These are phyloP conservation scores for Cordyceps militaris DNA, from an alignment of 2,329 filamentous ascomycete genomes.

Conservation along the genomic window DNA sequence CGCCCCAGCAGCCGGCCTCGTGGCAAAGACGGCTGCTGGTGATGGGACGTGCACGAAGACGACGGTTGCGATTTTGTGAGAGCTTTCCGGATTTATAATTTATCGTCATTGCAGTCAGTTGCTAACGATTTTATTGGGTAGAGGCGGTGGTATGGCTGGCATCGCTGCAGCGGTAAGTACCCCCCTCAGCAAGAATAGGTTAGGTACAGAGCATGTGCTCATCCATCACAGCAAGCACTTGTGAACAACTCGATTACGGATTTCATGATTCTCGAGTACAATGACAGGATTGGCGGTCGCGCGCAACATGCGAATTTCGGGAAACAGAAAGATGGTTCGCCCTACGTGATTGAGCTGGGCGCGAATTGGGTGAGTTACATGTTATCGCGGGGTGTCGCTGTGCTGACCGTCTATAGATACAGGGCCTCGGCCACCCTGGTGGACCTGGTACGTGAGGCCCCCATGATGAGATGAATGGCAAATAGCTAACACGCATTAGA, in stretches of 20 bases:
- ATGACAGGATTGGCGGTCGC: conserved; percentile 55
- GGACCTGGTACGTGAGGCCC: conserved; percentile 18
- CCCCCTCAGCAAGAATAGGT: background rate
- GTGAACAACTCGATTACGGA: conserved; percentile 53
- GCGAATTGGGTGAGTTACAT: conserved; percentile 52
- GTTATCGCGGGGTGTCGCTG: background rate
- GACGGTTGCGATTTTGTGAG: conserved; percentile 26
- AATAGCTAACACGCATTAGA: conserved; percentile 27
- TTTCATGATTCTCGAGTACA: conserved; percentile 59
- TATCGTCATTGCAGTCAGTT: background rate
- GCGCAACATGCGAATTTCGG: conserved; percentile 53
- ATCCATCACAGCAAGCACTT: conserved; percentile 41
- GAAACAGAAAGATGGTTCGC: conserved; percentile 37
- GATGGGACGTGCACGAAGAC: conserved; percentile 22
- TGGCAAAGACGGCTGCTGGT: background rate
- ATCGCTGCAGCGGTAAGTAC: conserved; percentile 9
- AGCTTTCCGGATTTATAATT: background rate
- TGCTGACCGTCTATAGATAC: conserved; percentile 3
- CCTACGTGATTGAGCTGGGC: conserved; percentile 55
- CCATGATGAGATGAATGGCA: background rate
- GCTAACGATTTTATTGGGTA: background rate
- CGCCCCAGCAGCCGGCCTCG: conserved; percentile 9
- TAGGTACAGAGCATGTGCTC: background rate
- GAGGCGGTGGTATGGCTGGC: conserved; percentile 13
- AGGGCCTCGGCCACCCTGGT: conserved; percentile 19